Conservation (phyloP, 2,329 filamentous ascomycete genomes). For the Camptophora hylomeconis region DNA sequence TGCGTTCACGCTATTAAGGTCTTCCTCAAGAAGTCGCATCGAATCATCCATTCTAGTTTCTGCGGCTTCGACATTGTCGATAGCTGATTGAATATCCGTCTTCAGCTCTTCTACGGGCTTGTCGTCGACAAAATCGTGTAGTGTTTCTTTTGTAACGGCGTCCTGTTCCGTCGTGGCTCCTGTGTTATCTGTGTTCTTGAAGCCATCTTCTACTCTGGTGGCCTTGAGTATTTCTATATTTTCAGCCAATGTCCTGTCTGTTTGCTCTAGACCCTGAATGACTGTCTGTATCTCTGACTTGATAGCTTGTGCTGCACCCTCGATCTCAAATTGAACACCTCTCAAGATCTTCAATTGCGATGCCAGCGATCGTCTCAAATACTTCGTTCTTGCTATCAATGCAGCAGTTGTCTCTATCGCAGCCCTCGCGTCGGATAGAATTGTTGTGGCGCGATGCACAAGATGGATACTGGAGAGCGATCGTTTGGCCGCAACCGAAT, state of each 20-base stretch:
- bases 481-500: constrained; percentile 77
- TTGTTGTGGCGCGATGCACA: constrained; percentile 75
- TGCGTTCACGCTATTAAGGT: constrained; percentile 53
- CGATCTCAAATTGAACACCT: constrained; percentile 30
- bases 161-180: constrained; percentile 1
- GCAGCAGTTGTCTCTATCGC: constrained; percentile 69
- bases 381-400: constrained; percentile 55
- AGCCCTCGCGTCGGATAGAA: constrained; percentile 62
- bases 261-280: constrained; percentile 44
- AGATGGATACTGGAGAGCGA: constrained; percentile 72
- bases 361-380: constrained; percentile 49
- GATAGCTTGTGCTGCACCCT: constrained; percentile 28
- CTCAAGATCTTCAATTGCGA: constrained; percentile 33
- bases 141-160: constrained; percentile 31
- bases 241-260: constrained; percentile 42
- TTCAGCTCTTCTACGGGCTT: constrained; percentile 46
- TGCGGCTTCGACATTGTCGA: constrained; percentile 47
- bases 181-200: constrained; percentile 29
- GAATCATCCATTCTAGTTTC: constrained; percentile 44
- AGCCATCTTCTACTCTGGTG: constrained; percentile 45
- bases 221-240: constrained; percentile 43
- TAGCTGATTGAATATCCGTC: constrained; percentile 42
- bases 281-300: constrained; percentile 34
- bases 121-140: constrained; percentile 57
- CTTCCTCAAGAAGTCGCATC: constrained; percentile 57